Evolutionary conservation across 257 asterid genomes (phyloP).

Genomic region (Nyctanthes arbortristis): DNA sequence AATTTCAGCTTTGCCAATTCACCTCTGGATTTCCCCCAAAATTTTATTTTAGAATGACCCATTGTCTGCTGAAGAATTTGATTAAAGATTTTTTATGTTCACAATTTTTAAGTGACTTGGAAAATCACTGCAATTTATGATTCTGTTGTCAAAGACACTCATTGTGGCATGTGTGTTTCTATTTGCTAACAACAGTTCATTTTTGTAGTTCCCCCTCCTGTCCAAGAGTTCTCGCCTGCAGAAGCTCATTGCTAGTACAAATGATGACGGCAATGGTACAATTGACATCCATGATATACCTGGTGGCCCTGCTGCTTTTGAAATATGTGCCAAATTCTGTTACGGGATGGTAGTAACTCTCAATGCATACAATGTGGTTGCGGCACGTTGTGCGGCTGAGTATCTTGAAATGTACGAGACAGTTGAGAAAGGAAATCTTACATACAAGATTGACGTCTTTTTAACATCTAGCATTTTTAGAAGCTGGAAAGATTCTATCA

Average conservation of each 20-base stretch:
- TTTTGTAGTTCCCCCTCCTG: conserved; percentile 73
- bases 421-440: conserved; percentile 76
- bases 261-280: conserved; percentile 45
- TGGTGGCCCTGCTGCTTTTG: conserved; percentile 85
- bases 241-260: conserved; percentile 47
- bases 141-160: background rate
- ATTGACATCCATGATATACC: conserved; percentile 63
- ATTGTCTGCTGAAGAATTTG: background rate
- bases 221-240: conserved; percentile 71
- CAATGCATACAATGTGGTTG: conserved; percentile 77
- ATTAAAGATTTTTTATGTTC: background rate
- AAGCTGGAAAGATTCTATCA: conserved; percentile 94
- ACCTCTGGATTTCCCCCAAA: too few relatives aligned
- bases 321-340: conserved; percentile 82
- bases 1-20: too few relatives aligned
- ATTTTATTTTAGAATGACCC: too few relatives aligned
- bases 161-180: background rate
- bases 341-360: conserved; percentile 85
- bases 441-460: conserved; percentile 79
- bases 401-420: conserved; percentile 81
- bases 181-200: conserved; percentile 21
- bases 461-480: conserved; percentile 74
- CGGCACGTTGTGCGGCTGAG: conserved; percentile 88
- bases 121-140: background rate
- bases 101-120: background rate